Conservation (phyloP, 805 yeast species). For the Priceomyces melissophilus region DNA sequence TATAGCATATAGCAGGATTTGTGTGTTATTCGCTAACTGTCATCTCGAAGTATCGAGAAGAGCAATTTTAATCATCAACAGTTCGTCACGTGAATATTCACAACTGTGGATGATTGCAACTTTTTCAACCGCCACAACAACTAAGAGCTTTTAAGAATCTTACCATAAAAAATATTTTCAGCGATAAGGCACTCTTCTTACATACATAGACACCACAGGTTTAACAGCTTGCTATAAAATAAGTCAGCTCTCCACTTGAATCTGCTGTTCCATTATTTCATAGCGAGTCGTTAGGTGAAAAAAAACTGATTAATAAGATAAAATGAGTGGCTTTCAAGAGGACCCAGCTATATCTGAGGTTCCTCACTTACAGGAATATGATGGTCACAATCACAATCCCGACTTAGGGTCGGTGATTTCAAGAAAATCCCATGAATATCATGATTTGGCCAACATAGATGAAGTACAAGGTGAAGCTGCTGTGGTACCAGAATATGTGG, state of each 20-base stretch:
- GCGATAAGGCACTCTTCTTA: neutral
- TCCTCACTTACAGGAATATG: conserved; percentile 17
- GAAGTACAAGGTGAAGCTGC: conserved; percentile 7
- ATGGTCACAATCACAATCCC: neutral
- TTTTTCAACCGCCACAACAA: conserved; percentile 2
- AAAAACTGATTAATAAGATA: too few species aligned
- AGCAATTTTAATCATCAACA: neutral
- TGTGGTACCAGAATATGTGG: conserved; percentile 36
- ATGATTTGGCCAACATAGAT: conserved; percentile 7
- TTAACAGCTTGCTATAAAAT: too few species aligned
- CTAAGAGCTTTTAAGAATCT: neutral
- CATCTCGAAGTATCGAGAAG: too few species aligned
- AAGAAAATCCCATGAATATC: conserved; percentile 12
- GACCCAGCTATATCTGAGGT: conserved; percentile 15
- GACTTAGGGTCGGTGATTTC: conserved; percentile 1
- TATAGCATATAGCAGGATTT: too few species aligned
- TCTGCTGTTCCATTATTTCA: too few species aligned
- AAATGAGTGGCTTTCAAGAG: neutral
- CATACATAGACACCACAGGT: too few species aligned
- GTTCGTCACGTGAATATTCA: conserved; percentile 19
- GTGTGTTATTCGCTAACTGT: too few species aligned
- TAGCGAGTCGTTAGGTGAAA: too few species aligned
- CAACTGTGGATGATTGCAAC: conserved; percentile 24
- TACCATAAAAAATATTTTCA: neutral
- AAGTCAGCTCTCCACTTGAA: too few species aligned